Evolutionary conservation across 768 basidiomycete species (phyloP).

Genomic region (Pleurotus tuoliensis): DNA sequence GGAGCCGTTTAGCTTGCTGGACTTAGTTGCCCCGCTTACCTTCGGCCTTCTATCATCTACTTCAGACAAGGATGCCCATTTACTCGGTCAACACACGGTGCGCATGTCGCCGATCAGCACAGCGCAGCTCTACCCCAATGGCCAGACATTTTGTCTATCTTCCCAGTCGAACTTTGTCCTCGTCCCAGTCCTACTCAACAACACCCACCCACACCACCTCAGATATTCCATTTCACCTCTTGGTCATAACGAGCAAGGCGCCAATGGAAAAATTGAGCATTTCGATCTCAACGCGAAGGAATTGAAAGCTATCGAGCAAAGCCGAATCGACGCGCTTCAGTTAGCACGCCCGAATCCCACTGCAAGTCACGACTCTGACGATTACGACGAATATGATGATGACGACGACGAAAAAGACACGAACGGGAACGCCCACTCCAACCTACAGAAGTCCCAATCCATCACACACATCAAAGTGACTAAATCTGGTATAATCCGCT

Average conservation of each 20-base stretch:
- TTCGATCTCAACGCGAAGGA: constrained; percentile 60
- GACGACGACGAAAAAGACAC: constrained; percentile 44
- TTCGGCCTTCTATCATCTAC: constrained; percentile 39
- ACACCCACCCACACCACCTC: constrained; percentile 70
- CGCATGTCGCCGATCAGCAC: constrained; percentile 93
- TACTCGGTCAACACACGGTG: constrained; percentile 87
- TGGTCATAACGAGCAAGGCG: constrained; percentile 36
- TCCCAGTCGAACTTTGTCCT: constrained; percentile 49
- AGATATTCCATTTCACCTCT: constrained; percentile 74
- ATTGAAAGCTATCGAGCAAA: constrained; percentile 62
- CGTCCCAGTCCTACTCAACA: constrained; percentile 86
- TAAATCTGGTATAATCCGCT: constrained; percentile 69
- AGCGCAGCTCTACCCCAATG: constrained; percentile 80
- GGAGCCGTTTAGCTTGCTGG: constrained; percentile 43
- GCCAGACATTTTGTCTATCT: constrained; percentile 70
- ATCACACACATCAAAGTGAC: constrained; percentile 68
- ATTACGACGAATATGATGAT: constrained; percentile 63
- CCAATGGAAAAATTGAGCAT: constrained; percentile 40
- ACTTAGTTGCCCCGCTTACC: constrained; percentile 44
- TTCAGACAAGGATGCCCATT: constrained; percentile 47
- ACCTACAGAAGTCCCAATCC: constrained; percentile 71
- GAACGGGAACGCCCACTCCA: constrained; percentile 20
- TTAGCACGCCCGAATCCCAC: constrained; percentile 33
- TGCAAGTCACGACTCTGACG: constrained; percentile 30
- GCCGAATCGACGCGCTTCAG: constrained; percentile 49